Percentiles rank a stretch among this genome's conserved stretches.
These are phyloP conservation scores for Candida rishiriensis DNA, from an alignment of 805 yeast species.

Conservation along the genomic window DNA sequence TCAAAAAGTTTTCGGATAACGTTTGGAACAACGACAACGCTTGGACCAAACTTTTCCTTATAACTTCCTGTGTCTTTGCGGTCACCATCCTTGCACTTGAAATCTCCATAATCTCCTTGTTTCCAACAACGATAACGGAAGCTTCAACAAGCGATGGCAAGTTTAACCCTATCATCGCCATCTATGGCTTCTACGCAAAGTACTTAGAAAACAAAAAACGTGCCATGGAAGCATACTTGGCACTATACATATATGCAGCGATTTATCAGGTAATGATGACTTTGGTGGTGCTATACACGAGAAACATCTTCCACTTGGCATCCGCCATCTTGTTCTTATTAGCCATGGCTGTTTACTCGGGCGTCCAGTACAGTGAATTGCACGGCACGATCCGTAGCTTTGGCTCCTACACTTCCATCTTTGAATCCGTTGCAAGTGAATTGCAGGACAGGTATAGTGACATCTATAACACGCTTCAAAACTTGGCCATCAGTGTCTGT, in stretches of 20 bases:
- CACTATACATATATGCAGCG: conserved; percentile 40
- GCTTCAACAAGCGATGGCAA: neutral
- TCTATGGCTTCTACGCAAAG: neutral
- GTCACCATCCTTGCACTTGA: conserved; percentile 32
- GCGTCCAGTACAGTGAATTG: conserved; percentile 38
- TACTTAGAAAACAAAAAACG: neutral
- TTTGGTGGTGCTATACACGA: conserved; percentile 31
- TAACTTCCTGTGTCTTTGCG: conserved; percentile 32
- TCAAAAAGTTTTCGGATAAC: conserved; percentile 4
- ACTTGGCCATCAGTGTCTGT: conserved; percentile 34
- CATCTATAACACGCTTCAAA: conserved; percentile 2
- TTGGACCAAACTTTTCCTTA: conserved; percentile 23
- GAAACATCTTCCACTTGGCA: conserved; percentile 34
- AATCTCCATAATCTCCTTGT: neutral
- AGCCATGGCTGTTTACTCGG: conserved; percentile 41
- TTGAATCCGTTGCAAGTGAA: conserved; percentile 7
- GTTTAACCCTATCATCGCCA: neutral
- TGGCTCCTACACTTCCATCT: neutral
- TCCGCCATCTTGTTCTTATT: conserved; percentile 30
- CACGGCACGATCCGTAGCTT: conserved; percentile 6
- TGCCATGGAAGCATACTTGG: conserved; percentile 31
- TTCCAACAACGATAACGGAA: neutral
- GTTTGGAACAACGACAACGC: conserved; percentile 12
- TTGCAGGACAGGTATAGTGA: conserved; percentile 2
- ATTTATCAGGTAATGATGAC: conserved; percentile 37